Percentiles rank a stretch among this genome's conserved stretches.
phyloP scores from a whole-genome alignment of 2,329 filamentous ascomycete species.

The Colletotrichum sidae region DNA sequence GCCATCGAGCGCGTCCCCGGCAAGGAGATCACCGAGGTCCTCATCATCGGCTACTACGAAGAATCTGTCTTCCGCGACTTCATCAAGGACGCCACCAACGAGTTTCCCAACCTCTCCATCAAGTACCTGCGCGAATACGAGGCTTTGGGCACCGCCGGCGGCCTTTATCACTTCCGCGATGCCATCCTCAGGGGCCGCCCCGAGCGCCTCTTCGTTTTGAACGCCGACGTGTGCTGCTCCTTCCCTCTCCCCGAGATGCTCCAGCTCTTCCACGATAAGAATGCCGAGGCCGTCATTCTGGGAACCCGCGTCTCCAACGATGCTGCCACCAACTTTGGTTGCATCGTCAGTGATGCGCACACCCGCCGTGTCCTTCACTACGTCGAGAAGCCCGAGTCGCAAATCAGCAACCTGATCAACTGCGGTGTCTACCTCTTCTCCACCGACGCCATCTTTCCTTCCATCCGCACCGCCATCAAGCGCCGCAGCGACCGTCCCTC shows the following conservation, averaged over 20 bases:
- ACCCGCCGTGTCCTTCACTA: slow-evolving; percentile 97
- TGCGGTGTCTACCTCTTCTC: slow-evolving; percentile 98
- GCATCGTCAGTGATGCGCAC: slow-evolving; percentile 94
- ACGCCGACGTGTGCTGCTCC: slow-evolving; percentile 98
- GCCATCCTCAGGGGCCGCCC: slow-evolving; percentile 96
- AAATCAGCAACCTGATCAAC: slow-evolving; percentile 99
- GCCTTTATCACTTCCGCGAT: slow-evolving; percentile 99
- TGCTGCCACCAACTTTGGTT: slow-evolving; percentile 94
- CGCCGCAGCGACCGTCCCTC: slow-evolving; percentile 87
- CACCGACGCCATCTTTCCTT: slow-evolving; percentile 95
- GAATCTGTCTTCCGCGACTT: slow-evolving; percentile 97
- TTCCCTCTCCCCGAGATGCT: slow-evolving; percentile 98
- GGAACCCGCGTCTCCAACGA: slow-evolving; percentile 93
- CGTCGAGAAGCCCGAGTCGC: slow-evolving; percentile 97
- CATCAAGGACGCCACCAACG: slow-evolving; percentile 88
- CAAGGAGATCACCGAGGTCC: slow-evolving; percentile 86
- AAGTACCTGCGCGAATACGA: slow-evolving; percentile 98
- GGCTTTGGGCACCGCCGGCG: slow-evolving; percentile 93
- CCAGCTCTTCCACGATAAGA: slow-evolving; percentile 90
- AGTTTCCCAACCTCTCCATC: slow-evolving; percentile 89
- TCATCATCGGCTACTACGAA: slow-evolving; percentile 99
- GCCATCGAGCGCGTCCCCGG: slow-evolving; percentile 90
- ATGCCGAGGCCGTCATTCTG: slow-evolving; percentile 95
- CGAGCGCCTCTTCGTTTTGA: slow-evolving; percentile 96
- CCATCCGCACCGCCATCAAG: slow-evolving; percentile 94